These are phyloP conservation scores for Dimargaris cristalligena DNA, from an alignment of 192 early-diverging fungal species.

Conservation along the genomic window DNA sequence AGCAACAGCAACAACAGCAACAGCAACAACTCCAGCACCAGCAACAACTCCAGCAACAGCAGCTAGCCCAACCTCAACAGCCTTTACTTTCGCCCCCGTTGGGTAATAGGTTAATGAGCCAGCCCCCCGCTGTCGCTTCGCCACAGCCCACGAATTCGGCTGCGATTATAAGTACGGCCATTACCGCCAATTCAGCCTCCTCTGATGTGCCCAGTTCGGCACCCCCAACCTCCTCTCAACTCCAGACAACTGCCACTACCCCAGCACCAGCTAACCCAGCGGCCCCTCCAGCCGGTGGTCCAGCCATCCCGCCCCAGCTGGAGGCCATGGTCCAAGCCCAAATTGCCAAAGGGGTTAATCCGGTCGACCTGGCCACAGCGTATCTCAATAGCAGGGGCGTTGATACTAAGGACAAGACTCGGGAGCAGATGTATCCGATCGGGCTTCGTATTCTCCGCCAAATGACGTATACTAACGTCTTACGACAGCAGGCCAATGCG, in stretches of 20 bases:
- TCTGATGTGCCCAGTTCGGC: too few relatives aligned
- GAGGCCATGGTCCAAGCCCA: background rate
- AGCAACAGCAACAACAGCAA: background rate
- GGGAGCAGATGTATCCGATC: too few relatives aligned
- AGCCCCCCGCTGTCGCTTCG: background rate
- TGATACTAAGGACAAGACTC: too few relatives aligned
- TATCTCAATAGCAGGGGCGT: too few relatives aligned
- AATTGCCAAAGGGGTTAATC: background rate
- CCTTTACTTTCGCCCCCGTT: background rate
- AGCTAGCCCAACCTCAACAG: background rate
- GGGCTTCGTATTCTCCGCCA: too few relatives aligned
- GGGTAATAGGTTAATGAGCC: background rate
- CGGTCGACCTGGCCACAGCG: background rate
- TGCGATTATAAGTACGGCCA: too few relatives aligned
- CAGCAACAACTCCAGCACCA: background rate
- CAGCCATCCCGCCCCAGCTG: background rate
- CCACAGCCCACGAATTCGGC: background rate
- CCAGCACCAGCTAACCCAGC: background rate
- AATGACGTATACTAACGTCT: too few relatives aligned
- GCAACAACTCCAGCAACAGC: background rate
- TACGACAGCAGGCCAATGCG: too few relatives aligned
- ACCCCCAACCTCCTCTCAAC: background rate
- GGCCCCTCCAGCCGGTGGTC: background rate
- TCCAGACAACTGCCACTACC: background rate
- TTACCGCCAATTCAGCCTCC: too few relatives aligned